Conservation (phyloP, 2,329 filamentous ascomycete species). For the Colletotrichum navitas region DNA sequence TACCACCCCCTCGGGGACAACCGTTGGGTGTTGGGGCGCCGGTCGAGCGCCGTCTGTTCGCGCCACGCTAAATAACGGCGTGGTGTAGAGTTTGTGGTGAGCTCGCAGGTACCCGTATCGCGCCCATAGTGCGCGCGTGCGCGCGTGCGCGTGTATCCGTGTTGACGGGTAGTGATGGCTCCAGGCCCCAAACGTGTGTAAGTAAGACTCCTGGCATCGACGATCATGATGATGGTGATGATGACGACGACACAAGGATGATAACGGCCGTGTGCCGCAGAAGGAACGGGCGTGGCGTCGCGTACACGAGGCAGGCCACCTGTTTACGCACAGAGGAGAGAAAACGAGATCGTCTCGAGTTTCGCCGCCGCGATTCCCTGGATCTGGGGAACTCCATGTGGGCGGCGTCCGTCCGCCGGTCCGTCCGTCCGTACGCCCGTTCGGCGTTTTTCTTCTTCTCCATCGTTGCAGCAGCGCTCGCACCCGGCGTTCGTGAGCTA, state of each 20-base stretch:
- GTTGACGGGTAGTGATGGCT: background rate
- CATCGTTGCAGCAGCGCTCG: background rate
- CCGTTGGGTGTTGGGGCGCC: slow-evolving; percentile 15
- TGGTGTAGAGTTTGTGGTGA: slow-evolving; percentile 8
- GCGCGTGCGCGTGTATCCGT: background rate
- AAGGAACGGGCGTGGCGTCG: slow-evolving; percentile 1
- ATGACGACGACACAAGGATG: background rate
- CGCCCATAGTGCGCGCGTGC: background rate
- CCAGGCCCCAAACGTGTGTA: background rate
- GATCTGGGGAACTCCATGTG: slow-evolving; percentile 13
- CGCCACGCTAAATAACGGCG: slow-evolving; percentile 23
- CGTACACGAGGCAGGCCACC: background rate
- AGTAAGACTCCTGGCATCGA: background rate
- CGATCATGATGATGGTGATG: background rate
- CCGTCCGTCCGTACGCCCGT: no score
- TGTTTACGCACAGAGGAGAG: slow-evolving; percentile 3
- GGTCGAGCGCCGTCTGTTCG: slow-evolving; percentile 35
- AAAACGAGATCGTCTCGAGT: background rate
- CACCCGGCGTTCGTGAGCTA: background rate
- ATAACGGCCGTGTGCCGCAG: background rate
- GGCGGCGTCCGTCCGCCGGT: background rate
- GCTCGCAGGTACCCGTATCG: background rate
- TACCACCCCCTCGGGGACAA: slow-evolving; percentile 11
- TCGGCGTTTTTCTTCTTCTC: background rate
- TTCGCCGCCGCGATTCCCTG: background rate